These are phyloP conservation scores for Calamus simplicifolius DNA, from an alignment of 176 grass and related monocot genomes.

Conservation along the genomic window DNA sequence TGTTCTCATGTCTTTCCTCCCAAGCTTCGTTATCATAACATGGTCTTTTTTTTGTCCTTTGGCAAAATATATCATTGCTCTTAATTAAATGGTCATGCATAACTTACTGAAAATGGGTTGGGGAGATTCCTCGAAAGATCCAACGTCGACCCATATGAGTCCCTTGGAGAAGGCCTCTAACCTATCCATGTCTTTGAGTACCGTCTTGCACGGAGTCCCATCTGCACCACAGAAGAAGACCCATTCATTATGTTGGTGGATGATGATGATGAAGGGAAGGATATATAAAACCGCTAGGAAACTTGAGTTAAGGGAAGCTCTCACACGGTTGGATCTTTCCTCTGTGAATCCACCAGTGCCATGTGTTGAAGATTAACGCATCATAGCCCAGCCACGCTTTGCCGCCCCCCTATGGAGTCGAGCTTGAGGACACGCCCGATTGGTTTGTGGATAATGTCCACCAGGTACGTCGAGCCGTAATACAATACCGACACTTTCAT, in stretches of 20 bases:
- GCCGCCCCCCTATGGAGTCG: constrained; percentile 55
- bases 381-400: constrained; percentile 55
- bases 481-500: constrained; percentile 60
- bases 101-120: constrained; percentile 73
- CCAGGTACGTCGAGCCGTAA: constrained; percentile 79
- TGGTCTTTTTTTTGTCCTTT: too few relatives aligned
- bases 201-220: constrained; percentile 87
- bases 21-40: too few relatives aligned
- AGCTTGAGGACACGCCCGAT: constrained; percentile 82
- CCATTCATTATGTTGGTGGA: too few relatives aligned
- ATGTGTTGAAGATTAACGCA: constrained; percentile 79
- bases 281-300: neutral
- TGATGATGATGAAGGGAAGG: too few relatives aligned
- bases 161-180: constrained; percentile 81
- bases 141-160: constrained; percentile 74
- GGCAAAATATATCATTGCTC: too few relatives aligned
- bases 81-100: too few relatives aligned
- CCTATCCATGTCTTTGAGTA: constrained; percentile 75
- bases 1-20: too few relatives aligned
- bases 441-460: constrained; percentile 61
- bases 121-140: constrained; percentile 93
- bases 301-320: neutral
- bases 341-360: constrained; percentile 99
- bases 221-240: constrained; percentile 15
- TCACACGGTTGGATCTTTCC: constrained; percentile 71